These are phyloP conservation scores for Babjeviella inositovora DNA, from an alignment of 805 yeast species.

Conservation along the genomic window DNA sequence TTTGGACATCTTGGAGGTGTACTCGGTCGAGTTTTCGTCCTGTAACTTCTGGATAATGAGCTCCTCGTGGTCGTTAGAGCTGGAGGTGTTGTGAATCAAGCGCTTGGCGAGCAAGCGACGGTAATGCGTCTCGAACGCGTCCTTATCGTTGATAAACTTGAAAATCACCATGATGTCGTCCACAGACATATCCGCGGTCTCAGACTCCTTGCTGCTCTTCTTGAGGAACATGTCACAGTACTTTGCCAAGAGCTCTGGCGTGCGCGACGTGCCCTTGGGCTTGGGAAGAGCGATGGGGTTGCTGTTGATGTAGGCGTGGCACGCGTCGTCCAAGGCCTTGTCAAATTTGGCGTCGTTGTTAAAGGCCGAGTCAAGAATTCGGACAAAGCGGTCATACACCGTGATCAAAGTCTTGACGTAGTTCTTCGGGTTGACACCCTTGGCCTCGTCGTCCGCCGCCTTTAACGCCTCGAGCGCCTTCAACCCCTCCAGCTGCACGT, in stretches of 20 bases:
- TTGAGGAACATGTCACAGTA: conserved; percentile 76
- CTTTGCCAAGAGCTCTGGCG: conserved; percentile 85
- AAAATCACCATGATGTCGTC: conserved; percentile 80
- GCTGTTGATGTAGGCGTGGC: conserved; percentile 66
- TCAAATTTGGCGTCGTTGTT: conserved; percentile 63
- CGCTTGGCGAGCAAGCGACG: conserved; percentile 81
- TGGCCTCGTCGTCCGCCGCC: conserved; percentile 10
- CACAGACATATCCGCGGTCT: conserved; percentile 57
- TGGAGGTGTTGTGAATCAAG: conserved; percentile 73
- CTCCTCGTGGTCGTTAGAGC: conserved; percentile 77
- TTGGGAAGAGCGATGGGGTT: conserved; percentile 67
- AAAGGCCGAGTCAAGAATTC: conserved; percentile 51
- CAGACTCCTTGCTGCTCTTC: conserved; percentile 55
- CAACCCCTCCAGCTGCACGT: conserved; percentile 52
- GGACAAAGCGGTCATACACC: conserved; percentile 52
- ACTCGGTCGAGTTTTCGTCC: conserved; percentile 81
- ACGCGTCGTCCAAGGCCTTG: conserved; percentile 81
- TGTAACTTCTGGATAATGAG: conserved; percentile 72
- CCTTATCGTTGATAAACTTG: conserved; percentile 83
- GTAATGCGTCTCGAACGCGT: conserved; percentile 87
- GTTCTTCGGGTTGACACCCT: conserved; percentile 48
- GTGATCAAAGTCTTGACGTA: conserved; percentile 67
- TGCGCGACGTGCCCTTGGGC: conserved; percentile 47
- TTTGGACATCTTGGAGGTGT: conserved; percentile 83
- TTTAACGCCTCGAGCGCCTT: conserved; percentile 43